These are phyloP conservation scores for Crepidotus variabilis DNA, from an alignment of 768 basidiomycete species.

Conservation along the genomic window DNA sequence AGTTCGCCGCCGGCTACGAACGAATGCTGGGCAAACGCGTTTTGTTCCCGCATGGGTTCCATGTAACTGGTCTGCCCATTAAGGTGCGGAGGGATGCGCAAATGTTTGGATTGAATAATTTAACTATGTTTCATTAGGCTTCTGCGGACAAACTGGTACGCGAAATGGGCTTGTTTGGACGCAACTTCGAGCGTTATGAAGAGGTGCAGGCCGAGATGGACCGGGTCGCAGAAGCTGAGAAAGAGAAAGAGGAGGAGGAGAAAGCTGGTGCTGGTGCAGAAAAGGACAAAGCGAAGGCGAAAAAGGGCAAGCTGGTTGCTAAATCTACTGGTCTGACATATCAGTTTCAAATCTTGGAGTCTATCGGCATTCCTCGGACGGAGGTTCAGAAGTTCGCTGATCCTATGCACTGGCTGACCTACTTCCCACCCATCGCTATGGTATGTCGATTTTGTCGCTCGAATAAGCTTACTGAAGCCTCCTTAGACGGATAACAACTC, in stretches of 20 bases:
- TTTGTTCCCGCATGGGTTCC: conserved; percentile 96
- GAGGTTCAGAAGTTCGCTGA: conserved; percentile 98
- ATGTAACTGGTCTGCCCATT: conserved; percentile 99
- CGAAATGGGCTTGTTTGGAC: conserved; percentile 94
- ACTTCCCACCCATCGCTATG: conserved; percentile 95
- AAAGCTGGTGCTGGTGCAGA: conserved; percentile 36
- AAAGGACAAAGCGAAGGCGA: conserved; percentile 70
- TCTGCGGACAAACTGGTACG: conserved; percentile 97
- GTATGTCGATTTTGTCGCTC: conserved; percentile 29
- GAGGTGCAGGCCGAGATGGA: conserved; percentile 40
- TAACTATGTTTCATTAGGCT: conserved; percentile 46
- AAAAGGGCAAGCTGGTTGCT: conserved; percentile 91
- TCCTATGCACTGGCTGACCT: conserved; percentile 86
- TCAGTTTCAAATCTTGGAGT: conserved; percentile 99
- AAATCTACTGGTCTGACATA: conserved; percentile 93
- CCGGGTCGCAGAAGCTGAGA: conserved; percentile 41
- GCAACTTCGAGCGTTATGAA: conserved; percentile 75
- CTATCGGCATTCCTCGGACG: conserved; percentile 79
- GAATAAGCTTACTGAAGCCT: not conserved
- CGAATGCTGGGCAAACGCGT: conserved; percentile 92
- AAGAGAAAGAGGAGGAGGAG: conserved; percentile 41
- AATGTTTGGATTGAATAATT: not conserved
- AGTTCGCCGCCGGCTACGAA: conserved; percentile 94
- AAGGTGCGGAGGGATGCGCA: conserved; percentile 59
- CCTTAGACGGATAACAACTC: conserved; percentile 63